Evolutionary conservation across 148 eudicot species (phyloP), one percentile per base, ranked within the genome.

Genomic region (Persicaria tinctoria): DNA sequence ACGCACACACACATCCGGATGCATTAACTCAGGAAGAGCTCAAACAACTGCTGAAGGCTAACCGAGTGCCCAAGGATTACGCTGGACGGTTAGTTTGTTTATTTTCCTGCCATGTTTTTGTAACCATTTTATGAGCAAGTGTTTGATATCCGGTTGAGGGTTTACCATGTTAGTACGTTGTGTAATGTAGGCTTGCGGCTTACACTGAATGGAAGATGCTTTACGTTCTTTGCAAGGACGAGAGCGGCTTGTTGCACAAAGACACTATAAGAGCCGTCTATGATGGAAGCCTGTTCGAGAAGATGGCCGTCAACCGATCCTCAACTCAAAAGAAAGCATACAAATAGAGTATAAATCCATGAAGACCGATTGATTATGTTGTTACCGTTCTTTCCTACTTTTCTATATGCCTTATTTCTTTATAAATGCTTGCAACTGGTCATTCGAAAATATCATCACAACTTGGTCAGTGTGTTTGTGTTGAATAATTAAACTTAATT

Each of bases 251-350:
- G 45, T 73, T 91, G 77, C 86, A 84, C 1, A 87, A 73, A 70
- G 93, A 89, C 0, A 84, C 84, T 0, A 56, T 91, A 6, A 80
- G 83, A 78, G 89, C 82, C n/a, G 90, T 80, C 32, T 89, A 87
- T 44, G 93, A 91, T 72, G 97, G 97, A 77, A 87, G 89, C 78
- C 63, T 91, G 50, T 91, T 91, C 45, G 89, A 89, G 32, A 81
- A 80, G 74, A 73, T 91, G 88, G 93, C 78, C 16, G 76, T 49
- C 57, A 87, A 87, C 69, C 83, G 73, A 59, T 76, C 77, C 17
- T 78, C 79, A 0, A 18, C 80, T 12, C 53, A 74, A 57, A 78
- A 82, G 60, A 75, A 81, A 55, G 77, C 76, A 72, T 81, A 83
- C 2, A 32, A 32, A 32, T 32, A 76, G 73, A 54, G 59, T 16